Evolutionary conservation across 2,329 filamentous ascomycete species (phyloP), one percentile per base, ranked within the genome.

Genomic region (Dothiorella sarmentorum): DNA sequence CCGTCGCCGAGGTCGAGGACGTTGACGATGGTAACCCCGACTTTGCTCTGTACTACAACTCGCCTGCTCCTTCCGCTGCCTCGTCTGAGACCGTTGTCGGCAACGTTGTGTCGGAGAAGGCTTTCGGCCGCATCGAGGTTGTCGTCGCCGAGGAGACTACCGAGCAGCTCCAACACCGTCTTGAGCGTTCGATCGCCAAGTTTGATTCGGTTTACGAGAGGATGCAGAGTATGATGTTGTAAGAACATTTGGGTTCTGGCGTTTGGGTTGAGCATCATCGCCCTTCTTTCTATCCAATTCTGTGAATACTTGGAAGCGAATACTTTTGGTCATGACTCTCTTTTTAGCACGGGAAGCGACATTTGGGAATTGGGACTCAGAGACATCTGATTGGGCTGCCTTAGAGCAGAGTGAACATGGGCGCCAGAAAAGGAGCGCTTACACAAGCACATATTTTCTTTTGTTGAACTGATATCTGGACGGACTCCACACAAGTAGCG

Each of bases 111-210:
- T 40, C 82, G 1, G 85, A 88, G 65, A 92, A 92, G 78, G 74
- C 80, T 2, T 76, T 85, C 13, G 80, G 82, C 49, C 84, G 83
- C 65, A 83, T 88, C 63, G 79, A 91, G n/a, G 76, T 89, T 27
- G 81, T 88, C 24, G 76, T 78, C 1, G 76, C 82, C 60, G 79
- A 82, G 56, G 79, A 65, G 33, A 64, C 66, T n/a, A 64, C 70
- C 29, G 61, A 68, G 40, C 63, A 60, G 29, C 60, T 69, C 45
- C 67, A 70, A 56, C 70, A 71, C 37, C 67, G 67, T 37, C 67
- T 74, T 29, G 67, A 71, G 60, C 68, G 64, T 61, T 70, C 67
- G 61, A 71, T 69, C 47, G 68, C 70, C 9, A 64, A 66, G 33
- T 71, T 72, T 63, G 68, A 69, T 49, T 63, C 67, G n/a, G 65